phyloP scores from a whole-genome alignment of 495 filamentous ascomycete genomes.

The Penicillium pulvis region DNA sequence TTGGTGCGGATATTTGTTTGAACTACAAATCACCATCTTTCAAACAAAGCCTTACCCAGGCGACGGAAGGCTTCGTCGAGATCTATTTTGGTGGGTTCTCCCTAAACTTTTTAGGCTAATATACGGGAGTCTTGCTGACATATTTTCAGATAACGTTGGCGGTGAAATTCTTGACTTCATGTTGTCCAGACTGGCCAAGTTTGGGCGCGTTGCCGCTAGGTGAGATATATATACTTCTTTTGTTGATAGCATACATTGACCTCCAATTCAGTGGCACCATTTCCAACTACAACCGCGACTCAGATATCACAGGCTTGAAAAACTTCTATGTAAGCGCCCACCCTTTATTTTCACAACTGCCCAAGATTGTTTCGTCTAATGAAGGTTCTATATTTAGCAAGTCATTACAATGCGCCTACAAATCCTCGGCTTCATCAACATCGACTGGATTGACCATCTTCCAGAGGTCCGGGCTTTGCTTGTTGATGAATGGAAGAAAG shows the following conservation, averaged over 20 bases:
- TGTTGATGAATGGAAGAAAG: slow-evolving; percentile 4
- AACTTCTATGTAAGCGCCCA: slow-evolving; percentile 7
- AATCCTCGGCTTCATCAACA: slow-evolving; percentile 6
- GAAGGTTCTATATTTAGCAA: background rate
- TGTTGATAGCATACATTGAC: background rate
- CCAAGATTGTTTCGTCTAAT: too few species aligned
- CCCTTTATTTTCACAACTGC: background rate
- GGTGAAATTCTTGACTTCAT: slow-evolving; percentile 66
- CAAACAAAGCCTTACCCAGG: slow-evolving; percentile 54
- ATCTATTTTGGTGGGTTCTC: slow-evolving; percentile 53
- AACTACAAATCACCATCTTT: slow-evolving; percentile 68
- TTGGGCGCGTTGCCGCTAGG: slow-evolving; percentile 63
- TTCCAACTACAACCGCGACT: slow-evolving; percentile 4
- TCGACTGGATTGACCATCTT: slow-evolving; percentile 1
- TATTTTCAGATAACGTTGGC: slow-evolving; percentile 62
- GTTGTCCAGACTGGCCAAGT: slow-evolving; percentile 53
- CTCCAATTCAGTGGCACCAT: slow-evolving; percentile 1
- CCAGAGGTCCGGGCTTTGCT: background rate
- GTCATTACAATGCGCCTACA: slow-evolving; percentile 7
- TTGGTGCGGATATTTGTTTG: slow-evolving; percentile 67
- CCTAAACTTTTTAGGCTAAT: background rate
- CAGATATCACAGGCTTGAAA: slow-evolving; percentile 1
- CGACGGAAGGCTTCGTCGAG: slow-evolving; percentile 64
- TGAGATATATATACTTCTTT: slow-evolving; percentile 6
- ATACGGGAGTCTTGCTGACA: background rate